A percentile compares a stretch with the other conserved stretches of the same genome.
phyloP scores from a whole-genome alignment of 148 eudicot genomes.

The Cornus suecica region DNA sequence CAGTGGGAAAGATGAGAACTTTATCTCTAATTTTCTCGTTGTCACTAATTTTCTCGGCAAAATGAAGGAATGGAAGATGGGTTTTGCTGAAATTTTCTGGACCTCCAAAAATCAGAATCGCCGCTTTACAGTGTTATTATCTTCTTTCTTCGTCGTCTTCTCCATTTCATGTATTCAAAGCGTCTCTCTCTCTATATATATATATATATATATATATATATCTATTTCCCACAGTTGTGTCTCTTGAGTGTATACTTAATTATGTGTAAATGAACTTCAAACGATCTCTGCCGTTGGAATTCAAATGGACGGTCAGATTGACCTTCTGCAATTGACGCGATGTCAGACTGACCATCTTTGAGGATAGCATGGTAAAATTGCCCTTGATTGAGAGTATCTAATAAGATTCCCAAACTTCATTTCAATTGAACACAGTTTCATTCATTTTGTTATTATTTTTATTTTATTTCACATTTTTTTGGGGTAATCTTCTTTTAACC shows the following conservation, averaged over 20 bases:
- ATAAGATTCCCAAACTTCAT: no score
- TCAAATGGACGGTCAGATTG: constrained; percentile 22
- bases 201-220: neutral
- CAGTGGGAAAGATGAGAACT: neutral
- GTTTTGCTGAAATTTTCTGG: neutral
- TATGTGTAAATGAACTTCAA: constrained; percentile 1
- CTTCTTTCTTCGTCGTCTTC: neutral
- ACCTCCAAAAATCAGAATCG: neutral
- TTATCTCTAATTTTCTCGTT: neutral
- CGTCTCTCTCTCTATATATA: neutral
- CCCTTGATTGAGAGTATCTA: no score
- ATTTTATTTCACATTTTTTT: no score
- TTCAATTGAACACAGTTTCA: no score
- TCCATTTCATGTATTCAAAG: no score
- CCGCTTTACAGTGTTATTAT: neutral
- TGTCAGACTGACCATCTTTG: constrained; percentile 11
- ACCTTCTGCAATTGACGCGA: constrained; percentile 4
- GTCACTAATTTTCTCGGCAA: neutral
- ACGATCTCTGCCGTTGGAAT: constrained; percentile 17
- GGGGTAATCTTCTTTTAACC: no score
- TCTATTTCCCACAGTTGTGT: neutral
- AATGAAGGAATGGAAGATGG: neutral
- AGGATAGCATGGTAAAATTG: neutral
- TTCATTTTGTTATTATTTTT: no score
- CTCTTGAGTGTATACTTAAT: neutral